A percentile compares a stretch with the other conserved stretches of the same genome.
Conservation (phyloP, 129 eudicot species). For the Artemisia annua region DNA sequence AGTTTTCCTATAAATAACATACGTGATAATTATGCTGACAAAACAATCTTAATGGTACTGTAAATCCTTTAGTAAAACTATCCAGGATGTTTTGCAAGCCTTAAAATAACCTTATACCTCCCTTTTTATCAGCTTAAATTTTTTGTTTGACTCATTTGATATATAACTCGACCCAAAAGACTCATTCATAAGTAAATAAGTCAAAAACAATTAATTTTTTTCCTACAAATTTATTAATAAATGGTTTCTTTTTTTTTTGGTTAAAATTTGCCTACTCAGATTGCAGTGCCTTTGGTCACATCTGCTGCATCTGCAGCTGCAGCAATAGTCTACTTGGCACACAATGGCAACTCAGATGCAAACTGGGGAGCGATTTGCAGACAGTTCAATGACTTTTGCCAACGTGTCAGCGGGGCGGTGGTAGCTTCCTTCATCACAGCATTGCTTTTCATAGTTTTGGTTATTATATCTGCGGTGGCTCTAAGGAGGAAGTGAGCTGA, state of each 20-base stretch:
- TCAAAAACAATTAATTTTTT: not conserved
- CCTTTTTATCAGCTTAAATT: not conserved
- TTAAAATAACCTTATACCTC: not conserved
- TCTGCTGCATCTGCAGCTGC: slow-evolving; percentile 78
- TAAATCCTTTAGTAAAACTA: too few species aligned
- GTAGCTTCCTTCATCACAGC: slow-evolving; percentile 78
- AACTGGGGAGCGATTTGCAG: slow-evolving; percentile 79
- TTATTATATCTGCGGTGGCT: slow-evolving; percentile 67
- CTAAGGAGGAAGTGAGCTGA: slow-evolving; percentile 42
- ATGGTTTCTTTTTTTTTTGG: not conserved
- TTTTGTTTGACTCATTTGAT: not conserved
- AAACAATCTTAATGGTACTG: too few species aligned
- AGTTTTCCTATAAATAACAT: too few species aligned
- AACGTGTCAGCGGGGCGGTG: slow-evolving; percentile 72
- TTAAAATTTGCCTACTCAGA: slow-evolving; percentile 14
- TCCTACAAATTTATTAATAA: not conserved
- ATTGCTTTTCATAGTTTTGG: slow-evolving; percentile 51
- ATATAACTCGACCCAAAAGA: not conserved
- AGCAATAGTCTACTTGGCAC: slow-evolving; percentile 79
- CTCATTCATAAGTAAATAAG: not conserved
- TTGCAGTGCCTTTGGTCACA: slow-evolving; percentile 49
- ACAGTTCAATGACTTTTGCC: slow-evolving; percentile 73
- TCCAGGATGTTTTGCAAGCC: too few species aligned
- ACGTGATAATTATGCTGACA: too few species aligned
- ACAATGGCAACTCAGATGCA: slow-evolving; percentile 64